Percentiles rank a stretch among this genome's conserved stretches.
phyloP scores from a whole-genome alignment of 2,329 filamentous ascomycete genomes.

The Nigrospora oryzae region DNA sequence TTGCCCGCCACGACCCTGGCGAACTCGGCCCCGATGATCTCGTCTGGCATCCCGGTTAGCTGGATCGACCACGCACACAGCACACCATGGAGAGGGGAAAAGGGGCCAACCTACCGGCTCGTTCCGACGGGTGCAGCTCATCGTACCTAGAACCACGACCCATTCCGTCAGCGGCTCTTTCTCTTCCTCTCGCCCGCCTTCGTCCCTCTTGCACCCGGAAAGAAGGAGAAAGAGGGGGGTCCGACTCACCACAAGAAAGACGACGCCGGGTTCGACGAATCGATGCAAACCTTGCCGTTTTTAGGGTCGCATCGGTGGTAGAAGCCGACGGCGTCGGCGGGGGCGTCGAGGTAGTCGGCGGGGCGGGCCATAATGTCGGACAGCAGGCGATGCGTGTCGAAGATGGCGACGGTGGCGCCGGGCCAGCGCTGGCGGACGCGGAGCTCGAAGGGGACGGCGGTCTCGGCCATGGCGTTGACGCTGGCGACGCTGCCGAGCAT shows the following conservation, averaged over 20 bases:
- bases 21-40: not conserved
- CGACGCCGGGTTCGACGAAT: constrained; percentile 34
- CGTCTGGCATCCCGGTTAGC: not conserved
- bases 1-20: not conserved
- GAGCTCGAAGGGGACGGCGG: constrained; percentile 38
- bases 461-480: constrained; percentile 40
- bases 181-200: no score
- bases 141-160: constrained; percentile 37
- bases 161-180: not conserved
- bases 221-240: not conserved
- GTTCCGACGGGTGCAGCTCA: constrained; percentile 62
- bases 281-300: constrained; percentile 21
- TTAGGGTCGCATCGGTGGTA: constrained; percentile 42
- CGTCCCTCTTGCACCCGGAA: no score
- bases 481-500: constrained; percentile 39
- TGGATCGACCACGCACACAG: fast-evolving
- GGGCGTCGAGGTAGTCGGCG: constrained; percentile 49
- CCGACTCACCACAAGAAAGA: constrained; percentile 56
- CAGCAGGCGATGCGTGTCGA: constrained; percentile 59
- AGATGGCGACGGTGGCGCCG: constrained; percentile 53
- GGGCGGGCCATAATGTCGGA: constrained; percentile 58
- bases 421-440: constrained; percentile 39
- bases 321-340: constrained; percentile 52
- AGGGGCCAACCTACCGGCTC: constrained; percentile 42
- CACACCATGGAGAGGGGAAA: not conserved